Percentiles rank a stretch among this genome's conserved stretches.
These are phyloP conservation scores for Coemansia sp. DNA, from an alignment of 192 early-diverging fungal genomes.

Conservation along the genomic window DNA sequence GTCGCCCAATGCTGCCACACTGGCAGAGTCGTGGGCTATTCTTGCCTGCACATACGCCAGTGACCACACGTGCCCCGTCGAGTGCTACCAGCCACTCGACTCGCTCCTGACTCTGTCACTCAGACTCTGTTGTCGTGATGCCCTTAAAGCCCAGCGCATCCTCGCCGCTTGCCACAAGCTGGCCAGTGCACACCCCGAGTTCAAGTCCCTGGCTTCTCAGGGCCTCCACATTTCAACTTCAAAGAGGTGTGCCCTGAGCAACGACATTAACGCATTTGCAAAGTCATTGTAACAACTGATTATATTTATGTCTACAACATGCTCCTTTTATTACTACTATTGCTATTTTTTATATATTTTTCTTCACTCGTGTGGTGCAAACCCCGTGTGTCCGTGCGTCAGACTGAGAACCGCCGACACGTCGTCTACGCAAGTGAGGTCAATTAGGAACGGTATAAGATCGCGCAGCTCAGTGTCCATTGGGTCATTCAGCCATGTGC, in stretches of 20 bases:
- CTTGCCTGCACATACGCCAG: neutral
- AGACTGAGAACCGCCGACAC: constrained; percentile 73
- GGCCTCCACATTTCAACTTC: no score
- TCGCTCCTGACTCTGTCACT: neutral
- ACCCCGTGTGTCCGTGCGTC: constrained; percentile 45
- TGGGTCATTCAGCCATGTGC: constrained; percentile 95
- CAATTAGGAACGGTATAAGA: constrained; percentile 91
- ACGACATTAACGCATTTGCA: constrained; percentile 26
- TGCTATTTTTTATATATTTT: neutral
- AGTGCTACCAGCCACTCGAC: neutral
- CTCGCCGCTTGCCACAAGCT: neutral
- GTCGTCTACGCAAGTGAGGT: constrained; percentile 83
- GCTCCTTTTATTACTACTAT: neutral
- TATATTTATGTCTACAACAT: no score
- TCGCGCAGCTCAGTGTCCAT: constrained; percentile 94
- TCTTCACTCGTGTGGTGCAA: constrained; percentile 25
- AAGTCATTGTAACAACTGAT: constrained; percentile 10
- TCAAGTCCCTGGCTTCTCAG: neutral
- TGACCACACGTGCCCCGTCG: neutral
- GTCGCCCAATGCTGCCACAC: neutral
- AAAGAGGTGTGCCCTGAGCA: constrained; percentile 6
- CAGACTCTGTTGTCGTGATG: neutral
- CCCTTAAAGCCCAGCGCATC: neutral
- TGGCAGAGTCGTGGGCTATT: neutral
- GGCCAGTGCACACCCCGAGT: neutral